These are phyloP conservation scores for Eutrema yunnanense DNA, from an alignment of 345 rosid species.

Conservation along the genomic window DNA sequence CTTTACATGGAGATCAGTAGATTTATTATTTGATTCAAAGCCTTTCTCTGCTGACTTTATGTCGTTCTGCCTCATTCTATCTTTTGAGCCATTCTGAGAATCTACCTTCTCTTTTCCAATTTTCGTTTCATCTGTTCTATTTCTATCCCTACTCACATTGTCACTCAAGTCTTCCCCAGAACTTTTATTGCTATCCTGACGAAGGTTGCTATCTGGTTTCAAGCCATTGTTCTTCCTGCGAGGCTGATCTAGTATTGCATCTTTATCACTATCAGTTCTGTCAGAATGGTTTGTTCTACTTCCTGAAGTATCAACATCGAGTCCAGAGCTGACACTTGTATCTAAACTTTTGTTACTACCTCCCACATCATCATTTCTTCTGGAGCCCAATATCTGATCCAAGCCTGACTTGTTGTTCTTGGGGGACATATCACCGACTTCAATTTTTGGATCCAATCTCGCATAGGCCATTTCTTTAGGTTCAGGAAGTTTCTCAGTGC, in stretches of 20 bases:
- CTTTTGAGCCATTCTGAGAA: slow-evolving; percentile 45
- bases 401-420: slow-evolving; percentile 19
- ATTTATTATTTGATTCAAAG: slow-evolving; percentile 46
- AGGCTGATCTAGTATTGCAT: slow-evolving; percentile 27
- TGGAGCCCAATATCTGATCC: slow-evolving; percentile 13
- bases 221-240: slow-evolving; percentile 32
- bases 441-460: slow-evolving; percentile 25
- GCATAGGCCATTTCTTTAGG: slow-evolving; percentile 36
- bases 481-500: slow-evolving; percentile 29
- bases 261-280: slow-evolving; percentile 24
- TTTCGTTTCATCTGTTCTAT: slow-evolving; percentile 39
- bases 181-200: slow-evolving; percentile 38
- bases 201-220: slow-evolving; percentile 35
- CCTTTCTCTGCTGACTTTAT: slow-evolving; percentile 45
- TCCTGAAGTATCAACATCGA: slow-evolving; percentile 25
- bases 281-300: slow-evolving; percentile 24
- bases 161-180: slow-evolving; percentile 32
- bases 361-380: slow-evolving; percentile 24
- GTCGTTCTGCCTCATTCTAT: slow-evolving; percentile 36
- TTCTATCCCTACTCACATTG: slow-evolving; percentile 33
- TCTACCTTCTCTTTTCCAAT: slow-evolving; percentile 45
- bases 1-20: slow-evolving; percentile 35
- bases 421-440: slow-evolving; percentile 19
- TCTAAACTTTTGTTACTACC: slow-evolving; percentile 22
- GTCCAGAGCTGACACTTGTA: slow-evolving; percentile 22